phyloP scores from a whole-genome alignment of 306 rosid species.

The Ammopiptanthus mongolicus region DNA sequence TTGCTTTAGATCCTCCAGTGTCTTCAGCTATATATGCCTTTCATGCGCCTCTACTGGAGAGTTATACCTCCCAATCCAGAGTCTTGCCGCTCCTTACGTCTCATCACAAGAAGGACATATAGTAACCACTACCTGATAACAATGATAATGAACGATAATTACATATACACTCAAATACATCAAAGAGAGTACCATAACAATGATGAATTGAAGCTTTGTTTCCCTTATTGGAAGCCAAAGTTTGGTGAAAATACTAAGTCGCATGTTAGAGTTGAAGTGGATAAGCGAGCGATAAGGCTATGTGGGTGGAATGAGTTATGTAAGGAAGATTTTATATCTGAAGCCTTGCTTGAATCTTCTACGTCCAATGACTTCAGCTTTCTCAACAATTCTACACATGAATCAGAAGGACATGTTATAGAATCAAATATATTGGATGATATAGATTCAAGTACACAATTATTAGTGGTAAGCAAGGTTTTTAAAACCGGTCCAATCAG shows the following conservation, averaged over 20 bases:
- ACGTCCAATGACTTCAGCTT: too few species aligned
- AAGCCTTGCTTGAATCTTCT: neutral
- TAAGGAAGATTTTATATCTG: slow-evolving; percentile 1
- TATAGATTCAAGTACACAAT: too few species aligned
- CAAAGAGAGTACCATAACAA: neutral
- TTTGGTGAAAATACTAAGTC: neutral
- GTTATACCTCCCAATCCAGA: neutral
- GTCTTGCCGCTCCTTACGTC: slow-evolving; percentile 5
- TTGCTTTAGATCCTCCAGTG: neutral
- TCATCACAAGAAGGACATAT: neutral
- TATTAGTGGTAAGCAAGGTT: too few species aligned
- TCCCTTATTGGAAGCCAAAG: neutral
- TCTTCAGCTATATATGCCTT: neutral
- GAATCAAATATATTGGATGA: too few species aligned
- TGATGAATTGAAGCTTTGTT: neutral
- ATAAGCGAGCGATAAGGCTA: neutral
- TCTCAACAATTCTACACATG: too few species aligned
- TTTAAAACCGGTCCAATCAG: too few species aligned
- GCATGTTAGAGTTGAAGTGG: neutral
- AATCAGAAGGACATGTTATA: too few species aligned
- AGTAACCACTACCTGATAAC: neutral
- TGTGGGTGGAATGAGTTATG: neutral
- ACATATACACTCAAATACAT: neutral
- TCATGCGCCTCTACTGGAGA: neutral
- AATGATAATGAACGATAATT: neutral